Evolutionary conservation across 1,139 yeast genomes (phyloP).

Genomic region (Entelexis paramagnoliae): DNA sequence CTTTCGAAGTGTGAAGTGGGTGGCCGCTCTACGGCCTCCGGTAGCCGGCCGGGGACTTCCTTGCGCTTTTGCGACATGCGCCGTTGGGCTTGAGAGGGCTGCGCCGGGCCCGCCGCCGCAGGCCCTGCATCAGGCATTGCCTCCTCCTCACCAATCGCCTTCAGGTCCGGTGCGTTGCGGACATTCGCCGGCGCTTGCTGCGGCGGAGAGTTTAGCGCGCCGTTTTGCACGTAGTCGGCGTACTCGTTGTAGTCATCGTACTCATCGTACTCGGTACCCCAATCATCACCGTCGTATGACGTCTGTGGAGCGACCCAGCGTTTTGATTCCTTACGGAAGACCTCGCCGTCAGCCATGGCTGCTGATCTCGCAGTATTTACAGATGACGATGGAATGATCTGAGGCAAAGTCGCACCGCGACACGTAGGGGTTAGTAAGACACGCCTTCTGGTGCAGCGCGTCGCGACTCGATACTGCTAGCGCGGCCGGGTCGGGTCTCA

Average conservation of each 20-base stretch:
- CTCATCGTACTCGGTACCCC: constrained; percentile 25
- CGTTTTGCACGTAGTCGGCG: constrained; percentile 9
- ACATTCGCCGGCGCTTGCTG: neutral
- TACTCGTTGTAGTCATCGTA: constrained; percentile 18
- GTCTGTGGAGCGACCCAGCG: constrained; percentile 33
- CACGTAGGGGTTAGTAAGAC: neutral
- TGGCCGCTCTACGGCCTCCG: neutral
- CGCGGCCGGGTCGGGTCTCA: no score
- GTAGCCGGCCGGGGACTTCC: neutral
- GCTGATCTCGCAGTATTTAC: neutral
- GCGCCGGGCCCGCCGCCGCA: neutral
- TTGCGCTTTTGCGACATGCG: constrained; percentile 6
- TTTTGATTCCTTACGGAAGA: constrained; percentile 33
- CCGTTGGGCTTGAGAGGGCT: neutral
- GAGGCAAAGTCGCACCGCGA: neutral
- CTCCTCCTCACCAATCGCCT: constrained; percentile 4
- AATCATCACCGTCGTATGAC: constrained; percentile 33
- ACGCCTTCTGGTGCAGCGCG: neutral
- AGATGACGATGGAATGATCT: neutral
- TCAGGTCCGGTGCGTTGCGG: neutral
- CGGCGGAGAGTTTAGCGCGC: neutral
- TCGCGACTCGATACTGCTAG: neutral
- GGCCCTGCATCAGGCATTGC: neutral
- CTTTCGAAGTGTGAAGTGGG: neutral
- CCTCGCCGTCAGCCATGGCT: constrained; percentile 20